These are phyloP conservation scores for Barnettozyma vustinii DNA, from an alignment of 805 yeast genomes.

Conservation along the genomic window DNA sequence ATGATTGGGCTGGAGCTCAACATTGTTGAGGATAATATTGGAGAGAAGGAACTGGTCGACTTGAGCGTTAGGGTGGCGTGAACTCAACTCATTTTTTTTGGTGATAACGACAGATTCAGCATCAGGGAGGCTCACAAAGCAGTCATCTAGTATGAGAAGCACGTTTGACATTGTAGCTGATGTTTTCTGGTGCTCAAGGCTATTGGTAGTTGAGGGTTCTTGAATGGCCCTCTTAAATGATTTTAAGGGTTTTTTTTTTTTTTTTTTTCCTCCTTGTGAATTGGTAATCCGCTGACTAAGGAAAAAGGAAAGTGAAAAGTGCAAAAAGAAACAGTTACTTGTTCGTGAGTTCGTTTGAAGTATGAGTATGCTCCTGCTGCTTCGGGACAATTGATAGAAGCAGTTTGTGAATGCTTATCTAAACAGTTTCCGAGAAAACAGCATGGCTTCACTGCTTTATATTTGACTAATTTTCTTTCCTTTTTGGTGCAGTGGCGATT, in stretches of 20 bases:
- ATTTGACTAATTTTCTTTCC: neutral
- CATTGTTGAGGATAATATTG: slow-evolving; percentile 22
- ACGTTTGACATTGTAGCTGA: slow-evolving; percentile 16
- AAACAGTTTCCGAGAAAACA: neutral
- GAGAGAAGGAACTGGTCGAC: slow-evolving; percentile 25
- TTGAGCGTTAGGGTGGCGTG: slow-evolving; percentile 8
- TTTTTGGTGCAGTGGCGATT: neutral
- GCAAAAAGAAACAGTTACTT: neutral
- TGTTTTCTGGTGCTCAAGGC: neutral
- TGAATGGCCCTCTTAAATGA: neutral
- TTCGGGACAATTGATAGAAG: too few species aligned
- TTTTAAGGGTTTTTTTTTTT: neutral
- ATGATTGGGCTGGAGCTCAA: slow-evolving; percentile 13
- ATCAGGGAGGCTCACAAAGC: slow-evolving; percentile 20
- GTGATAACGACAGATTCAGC: slow-evolving; percentile 17
- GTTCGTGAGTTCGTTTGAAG: too few species aligned
- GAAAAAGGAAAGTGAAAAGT: neutral
- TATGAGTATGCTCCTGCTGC: too few species aligned
- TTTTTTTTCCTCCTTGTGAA: neutral
- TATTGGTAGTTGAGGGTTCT: neutral
- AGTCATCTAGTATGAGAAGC: slow-evolving; percentile 22
- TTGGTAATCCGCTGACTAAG: slow-evolving; percentile 2
- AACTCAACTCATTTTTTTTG: slow-evolving; percentile 16
- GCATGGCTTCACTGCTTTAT: neutral
- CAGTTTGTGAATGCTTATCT: too few species aligned